Evolutionary conservation across 2,329 filamentous ascomycete genomes (phyloP).

Genomic region (Nemania diffusa): DNA sequence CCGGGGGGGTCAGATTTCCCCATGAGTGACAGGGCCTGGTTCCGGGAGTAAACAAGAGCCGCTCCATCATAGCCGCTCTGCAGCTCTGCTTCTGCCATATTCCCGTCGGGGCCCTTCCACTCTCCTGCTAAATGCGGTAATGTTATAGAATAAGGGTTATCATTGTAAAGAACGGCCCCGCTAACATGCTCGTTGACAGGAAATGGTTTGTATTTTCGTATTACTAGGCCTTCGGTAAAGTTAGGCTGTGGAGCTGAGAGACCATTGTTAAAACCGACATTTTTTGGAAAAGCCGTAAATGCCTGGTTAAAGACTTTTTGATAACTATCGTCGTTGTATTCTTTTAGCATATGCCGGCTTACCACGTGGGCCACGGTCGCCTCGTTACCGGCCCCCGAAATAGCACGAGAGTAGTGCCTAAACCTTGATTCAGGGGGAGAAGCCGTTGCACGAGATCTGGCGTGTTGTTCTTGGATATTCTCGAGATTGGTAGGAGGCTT

Average conservation of each 20-base stretch:
- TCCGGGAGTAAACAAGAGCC: background rate
- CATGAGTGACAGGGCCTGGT: background rate
- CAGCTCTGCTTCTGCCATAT: background rate
- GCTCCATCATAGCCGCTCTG: background rate
- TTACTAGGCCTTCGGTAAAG: background rate
- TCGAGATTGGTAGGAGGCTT: constrained; percentile 5
- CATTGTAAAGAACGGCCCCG: background rate
- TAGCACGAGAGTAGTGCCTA: background rate
- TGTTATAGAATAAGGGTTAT: background rate
- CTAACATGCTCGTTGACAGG: background rate
- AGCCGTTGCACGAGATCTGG: background rate
- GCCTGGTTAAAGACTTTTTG: background rate
- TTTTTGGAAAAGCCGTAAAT: background rate
- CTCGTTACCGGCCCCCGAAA: background rate
- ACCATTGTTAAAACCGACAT: background rate
- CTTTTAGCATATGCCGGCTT: background rate
- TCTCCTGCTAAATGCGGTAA: background rate
- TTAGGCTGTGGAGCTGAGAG: background rate
- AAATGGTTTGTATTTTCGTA: background rate
- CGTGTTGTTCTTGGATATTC: background rate
- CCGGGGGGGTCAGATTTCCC: background rate
- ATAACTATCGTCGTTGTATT: background rate
- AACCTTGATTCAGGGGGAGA: background rate
- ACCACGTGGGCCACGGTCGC: background rate
- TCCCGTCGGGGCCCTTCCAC: background rate